Evolutionary conservation across 768 basidiomycete genomes (phyloP).

Genomic region (Phanerodontia chrysosporium): DNA sequence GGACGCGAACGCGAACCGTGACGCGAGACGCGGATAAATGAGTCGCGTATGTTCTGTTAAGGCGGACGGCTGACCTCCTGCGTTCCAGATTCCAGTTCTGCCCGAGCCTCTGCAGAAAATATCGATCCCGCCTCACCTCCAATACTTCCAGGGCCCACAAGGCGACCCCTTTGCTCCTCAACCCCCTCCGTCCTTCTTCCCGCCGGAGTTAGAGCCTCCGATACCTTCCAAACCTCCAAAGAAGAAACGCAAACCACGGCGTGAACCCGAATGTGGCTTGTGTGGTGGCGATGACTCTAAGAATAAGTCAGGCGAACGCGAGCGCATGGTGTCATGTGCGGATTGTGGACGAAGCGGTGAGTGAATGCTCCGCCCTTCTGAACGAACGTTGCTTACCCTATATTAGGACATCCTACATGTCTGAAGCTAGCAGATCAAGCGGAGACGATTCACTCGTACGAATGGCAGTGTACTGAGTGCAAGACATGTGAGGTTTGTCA

Average conservation of each 20-base stretch:
- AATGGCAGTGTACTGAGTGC: constrained; percentile 89
- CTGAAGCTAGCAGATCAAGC: constrained; percentile 59
- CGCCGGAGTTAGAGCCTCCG: constrained; percentile 38
- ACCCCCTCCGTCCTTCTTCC: constrained; percentile 47
- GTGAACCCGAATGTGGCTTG: constrained; percentile 72
- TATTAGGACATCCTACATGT: constrained; percentile 82
- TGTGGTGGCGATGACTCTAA: constrained; percentile 62
- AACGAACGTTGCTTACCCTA: background rate
- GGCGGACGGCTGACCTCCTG: constrained; percentile 8
- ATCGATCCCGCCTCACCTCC: constrained; percentile 30
- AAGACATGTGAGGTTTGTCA: constrained; percentile 88
- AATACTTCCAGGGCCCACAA: constrained; percentile 72
- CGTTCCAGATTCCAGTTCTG: constrained; percentile 5
- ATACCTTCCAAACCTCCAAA: constrained; percentile 40
- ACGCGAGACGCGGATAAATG: constrained; percentile 20
- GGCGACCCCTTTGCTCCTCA: constrained; percentile 82
- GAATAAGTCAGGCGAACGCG: constrained; percentile 55
- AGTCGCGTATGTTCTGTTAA: constrained; percentile 16
- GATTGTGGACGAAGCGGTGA: constrained; percentile 83
- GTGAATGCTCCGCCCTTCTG: constrained; percentile 17
- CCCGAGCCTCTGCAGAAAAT: constrained; percentile 12
- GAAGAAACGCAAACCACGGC: constrained; percentile 40
- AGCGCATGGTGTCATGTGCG: constrained; percentile 73
- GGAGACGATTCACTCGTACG: constrained; percentile 62
- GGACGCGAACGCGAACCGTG: constrained; percentile 15